These are phyloP conservation scores for Pseudozyma pruni DNA, from an alignment of 1,284 basidiomycete species.

Conservation along the genomic window DNA sequence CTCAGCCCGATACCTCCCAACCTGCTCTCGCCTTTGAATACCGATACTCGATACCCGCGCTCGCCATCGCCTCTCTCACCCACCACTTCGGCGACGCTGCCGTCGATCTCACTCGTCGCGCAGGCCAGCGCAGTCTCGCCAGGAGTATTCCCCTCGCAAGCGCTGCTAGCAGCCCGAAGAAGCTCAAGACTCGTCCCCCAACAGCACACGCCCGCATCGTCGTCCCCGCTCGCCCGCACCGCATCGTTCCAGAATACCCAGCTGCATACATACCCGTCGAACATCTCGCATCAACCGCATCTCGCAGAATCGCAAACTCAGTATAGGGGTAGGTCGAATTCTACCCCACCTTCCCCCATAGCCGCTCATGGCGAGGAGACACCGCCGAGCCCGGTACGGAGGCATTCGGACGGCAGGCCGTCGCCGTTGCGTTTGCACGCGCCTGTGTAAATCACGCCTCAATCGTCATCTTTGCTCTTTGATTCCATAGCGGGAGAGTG, in stretches of 20 bases:
- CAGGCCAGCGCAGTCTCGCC: slow-evolving; percentile 8
- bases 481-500: background rate
- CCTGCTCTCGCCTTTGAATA: slow-evolving; percentile 10
- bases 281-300: slow-evolving; percentile 8
- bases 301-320: background rate
- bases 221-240: slow-evolving; percentile 18
- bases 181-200: slow-evolving; percentile 8
- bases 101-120: background rate
- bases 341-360: slow-evolving; percentile 13
- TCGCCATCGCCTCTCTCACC: slow-evolving; percentile 7
- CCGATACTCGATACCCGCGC: slow-evolving; percentile 22
- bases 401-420: slow-evolving; percentile 24
- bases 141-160: slow-evolving; percentile 6
- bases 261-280: slow-evolving; percentile 2
- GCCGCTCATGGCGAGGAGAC: background rate
- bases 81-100: background rate
- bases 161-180: slow-evolving; percentile 12
- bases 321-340: background rate
- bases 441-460: background rate
- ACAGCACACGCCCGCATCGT: slow-evolving; percentile 9
- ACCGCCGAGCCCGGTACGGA: slow-evolving; percentile 2
- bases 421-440: background rate
- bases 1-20: slow-evolving; percentile 5
- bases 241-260: slow-evolving; percentile 1
- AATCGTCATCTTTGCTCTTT: background rate